Evolutionary conservation across 768 basidiomycete species (phyloP).

Genomic region (Leccinum incarnatum): DNA sequence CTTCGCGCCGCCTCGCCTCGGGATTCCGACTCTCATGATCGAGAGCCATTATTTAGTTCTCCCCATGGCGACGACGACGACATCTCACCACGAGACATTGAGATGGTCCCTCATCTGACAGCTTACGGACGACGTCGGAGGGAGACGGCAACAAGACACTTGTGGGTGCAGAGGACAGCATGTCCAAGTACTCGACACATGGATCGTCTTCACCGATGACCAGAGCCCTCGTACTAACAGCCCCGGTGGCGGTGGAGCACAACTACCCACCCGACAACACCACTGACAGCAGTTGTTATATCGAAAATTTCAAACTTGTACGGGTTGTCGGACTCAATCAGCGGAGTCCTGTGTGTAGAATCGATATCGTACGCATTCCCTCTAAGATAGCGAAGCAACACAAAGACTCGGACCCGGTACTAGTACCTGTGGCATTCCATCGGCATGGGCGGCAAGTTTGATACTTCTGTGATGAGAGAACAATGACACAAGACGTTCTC

Average conservation of each 20-base stretch:
- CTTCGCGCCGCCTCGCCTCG: constrained; percentile 41
- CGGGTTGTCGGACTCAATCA: too few relatives aligned
- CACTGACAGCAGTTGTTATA: too few relatives aligned
- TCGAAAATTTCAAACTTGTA: too few relatives aligned
- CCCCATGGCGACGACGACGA: constrained; percentile 54
- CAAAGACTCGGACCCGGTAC: too few relatives aligned
- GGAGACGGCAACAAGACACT: constrained; percentile 24
- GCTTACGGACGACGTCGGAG: constrained; percentile 34
- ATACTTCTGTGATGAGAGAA: neutral
- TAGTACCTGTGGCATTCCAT: neutral
- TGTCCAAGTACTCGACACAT: constrained; percentile 9
- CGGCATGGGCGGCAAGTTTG: neutral
- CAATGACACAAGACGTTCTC: neutral
- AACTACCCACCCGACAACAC: constrained; percentile 59
- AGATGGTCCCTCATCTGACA: constrained; percentile 39
- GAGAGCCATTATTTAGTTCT: constrained; percentile 63
- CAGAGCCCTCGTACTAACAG: constrained; percentile 1
- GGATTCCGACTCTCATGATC: constrained; percentile 41
- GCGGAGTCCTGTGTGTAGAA: too few relatives aligned
- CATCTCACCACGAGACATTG: constrained; percentile 40
- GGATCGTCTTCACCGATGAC: constrained; percentile 17
- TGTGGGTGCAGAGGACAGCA: constrained; percentile 15
- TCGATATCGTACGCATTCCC: too few relatives aligned
- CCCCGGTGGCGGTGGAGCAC: constrained; percentile 14
- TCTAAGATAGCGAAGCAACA: too few relatives aligned